phyloP scores from a whole-genome alignment of 306 rosid genomes.

The Morella rubra region DNA sequence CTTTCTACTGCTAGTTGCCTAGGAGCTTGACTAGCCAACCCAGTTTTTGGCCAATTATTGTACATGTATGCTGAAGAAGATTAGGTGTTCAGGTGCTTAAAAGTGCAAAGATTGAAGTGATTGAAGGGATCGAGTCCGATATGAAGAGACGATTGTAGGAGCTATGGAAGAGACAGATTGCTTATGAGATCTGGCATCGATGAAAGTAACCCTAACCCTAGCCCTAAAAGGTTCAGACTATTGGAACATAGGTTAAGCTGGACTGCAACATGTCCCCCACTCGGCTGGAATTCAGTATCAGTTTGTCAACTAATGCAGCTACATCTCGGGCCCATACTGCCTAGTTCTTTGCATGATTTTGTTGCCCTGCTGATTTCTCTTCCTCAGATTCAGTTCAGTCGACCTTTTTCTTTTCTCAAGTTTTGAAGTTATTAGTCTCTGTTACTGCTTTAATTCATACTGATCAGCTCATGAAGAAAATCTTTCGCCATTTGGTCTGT shows the following conservation, averaged over 20 bases:
- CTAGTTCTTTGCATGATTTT: slow-evolving; percentile 21
- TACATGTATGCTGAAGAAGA: slow-evolving; percentile 26
- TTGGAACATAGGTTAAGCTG: slow-evolving; percentile 32
- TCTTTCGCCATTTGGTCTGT: too few species aligned
- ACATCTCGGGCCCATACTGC: slow-evolving; percentile 33
- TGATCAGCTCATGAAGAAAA: too few species aligned
- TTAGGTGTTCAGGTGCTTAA: slow-evolving; percentile 50
- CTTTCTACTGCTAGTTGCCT: slow-evolving; percentile 40
- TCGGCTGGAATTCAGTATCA: slow-evolving; percentile 25
- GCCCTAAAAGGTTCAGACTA: slow-evolving; percentile 20
- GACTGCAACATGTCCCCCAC: slow-evolving; percentile 35
- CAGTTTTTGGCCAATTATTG: slow-evolving; percentile 44
- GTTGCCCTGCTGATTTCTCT: slow-evolving; percentile 16
- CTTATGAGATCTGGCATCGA: slow-evolving; percentile 31
- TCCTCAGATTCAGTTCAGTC: too few species aligned
- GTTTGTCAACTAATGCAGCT: slow-evolving; percentile 35
- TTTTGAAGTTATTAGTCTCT: too few species aligned
- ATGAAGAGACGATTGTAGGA: slow-evolving; percentile 1
- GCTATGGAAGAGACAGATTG: slow-evolving; percentile 42
- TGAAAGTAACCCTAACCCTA: slow-evolving; percentile 29
- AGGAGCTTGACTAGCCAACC: slow-evolving; percentile 35
- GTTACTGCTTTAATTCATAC: too few species aligned
- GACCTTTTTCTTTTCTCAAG: too few species aligned
- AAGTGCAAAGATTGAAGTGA: slow-evolving; percentile 41
- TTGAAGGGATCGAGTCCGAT: background rate